Evolutionary conservation across 2,329 filamentous ascomycete species (phyloP), one percentile per base, ranked within the genome.

Genomic region (Chaetomiaceae sp.): DNA sequence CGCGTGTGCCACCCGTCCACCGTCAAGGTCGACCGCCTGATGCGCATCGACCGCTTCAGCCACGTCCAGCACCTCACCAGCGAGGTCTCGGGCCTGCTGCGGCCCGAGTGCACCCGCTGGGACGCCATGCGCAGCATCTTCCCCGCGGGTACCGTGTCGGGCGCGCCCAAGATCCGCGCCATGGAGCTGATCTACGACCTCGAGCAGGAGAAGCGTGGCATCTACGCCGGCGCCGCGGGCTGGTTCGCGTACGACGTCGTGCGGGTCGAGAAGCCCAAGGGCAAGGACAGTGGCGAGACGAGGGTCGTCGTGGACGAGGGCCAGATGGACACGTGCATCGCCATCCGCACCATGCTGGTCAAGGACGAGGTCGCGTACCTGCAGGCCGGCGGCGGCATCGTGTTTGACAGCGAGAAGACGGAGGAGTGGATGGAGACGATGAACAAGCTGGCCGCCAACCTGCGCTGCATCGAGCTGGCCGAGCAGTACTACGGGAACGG

Each of bases 101-200:
- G 93, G 40, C 76, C 81, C 5, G 91, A 78, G 34, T 90, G 90
- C 75, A 92, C 89, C 25, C 81, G 93, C 52, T 99, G 96, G 70
- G 92, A 97, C 65, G 93, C 93, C 9, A 95, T 99, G 73, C 82
- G 92, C 34, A 91, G 87, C 58, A 96, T 99, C 62, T 99, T 99
- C 74, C 93, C 93, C 0, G 93, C 93, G 4, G 93, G 93, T 50
- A 99, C 93, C 0, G 92, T 97, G 25, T 93, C 87, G 16, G 93
- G 93, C 4, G 92, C 93, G 4, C 93, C 93, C 51, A 99, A 99
- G 73, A 90, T 99, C 49, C 83, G 85, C 56, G 93, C 93, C 3
- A 99, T 99, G 93, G 88, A 96, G 71, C 76, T 99, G 55, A 99
- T 99, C 62, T 90, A 88, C 41, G 92, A 97, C 72, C 73, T 97